Evolutionary conservation across 2,329 filamentous ascomycete species (phyloP).

Genomic region (Exophiala spinifera): DNA sequence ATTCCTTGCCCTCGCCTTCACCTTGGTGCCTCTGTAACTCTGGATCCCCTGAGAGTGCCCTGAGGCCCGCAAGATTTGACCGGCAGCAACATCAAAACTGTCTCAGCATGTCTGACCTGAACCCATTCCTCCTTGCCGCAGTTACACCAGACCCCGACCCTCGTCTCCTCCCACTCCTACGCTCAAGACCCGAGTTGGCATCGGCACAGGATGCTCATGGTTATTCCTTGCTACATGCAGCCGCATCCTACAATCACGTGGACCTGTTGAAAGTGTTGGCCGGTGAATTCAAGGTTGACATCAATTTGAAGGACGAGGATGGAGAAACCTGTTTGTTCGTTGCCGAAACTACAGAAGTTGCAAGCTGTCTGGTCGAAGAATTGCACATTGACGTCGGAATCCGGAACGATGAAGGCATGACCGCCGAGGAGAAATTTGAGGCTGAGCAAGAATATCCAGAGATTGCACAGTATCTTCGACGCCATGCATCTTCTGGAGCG

Average conservation of each 20-base stretch:
- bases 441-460: slow-evolving; percentile 74
- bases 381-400: slow-evolving; percentile 66
- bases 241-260: slow-evolving; percentile 85
- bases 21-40: background rate
- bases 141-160: slow-evolving; percentile 62
- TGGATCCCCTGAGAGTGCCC: background rate
- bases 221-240: slow-evolving; percentile 91
- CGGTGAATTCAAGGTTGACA: slow-evolving; percentile 70
- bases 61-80: background rate
- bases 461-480: slow-evolving; percentile 68
- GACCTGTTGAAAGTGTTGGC: slow-evolving; percentile 74
- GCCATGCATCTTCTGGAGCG: slow-evolving; percentile 32
- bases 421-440: slow-evolving; percentile 75
- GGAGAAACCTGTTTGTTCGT: slow-evolving; percentile 92
- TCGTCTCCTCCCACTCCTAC: slow-evolving; percentile 70
- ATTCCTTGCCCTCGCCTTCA: background rate
- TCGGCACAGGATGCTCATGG: slow-evolving; percentile 81
- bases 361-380: slow-evolving; percentile 77
- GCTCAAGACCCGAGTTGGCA: slow-evolving; percentile 71
- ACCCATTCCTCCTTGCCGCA: slow-evolving; percentile 73
- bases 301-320: slow-evolving; percentile 85
- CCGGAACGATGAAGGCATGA: slow-evolving; percentile 71
- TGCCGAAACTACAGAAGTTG: slow-evolving; percentile 76
- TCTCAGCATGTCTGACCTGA: slow-evolving; percentile 36
- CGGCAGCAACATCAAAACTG: background rate